phyloP scores from a whole-genome alignment of 2,329 filamentous ascomycete genomes.

The Zasmidium angulare region DNA sequence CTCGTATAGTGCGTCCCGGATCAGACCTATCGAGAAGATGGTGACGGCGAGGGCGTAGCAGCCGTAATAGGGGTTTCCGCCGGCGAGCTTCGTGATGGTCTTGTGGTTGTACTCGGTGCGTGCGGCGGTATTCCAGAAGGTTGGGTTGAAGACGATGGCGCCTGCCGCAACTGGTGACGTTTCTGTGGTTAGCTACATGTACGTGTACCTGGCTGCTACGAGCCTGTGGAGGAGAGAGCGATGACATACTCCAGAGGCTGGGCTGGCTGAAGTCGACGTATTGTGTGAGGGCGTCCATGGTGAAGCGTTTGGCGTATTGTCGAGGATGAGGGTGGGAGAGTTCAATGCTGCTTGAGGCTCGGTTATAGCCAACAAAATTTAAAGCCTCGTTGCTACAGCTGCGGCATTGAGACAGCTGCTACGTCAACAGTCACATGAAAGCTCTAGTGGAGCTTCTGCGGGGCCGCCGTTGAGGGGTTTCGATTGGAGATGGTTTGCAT shows the following conservation, averaged over 20 bases:
- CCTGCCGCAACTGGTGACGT: constrained; percentile 36
- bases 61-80: constrained; percentile 71
- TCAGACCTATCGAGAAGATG: constrained; percentile 88
- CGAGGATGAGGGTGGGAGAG: background rate
- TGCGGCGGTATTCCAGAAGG: constrained; percentile 97
- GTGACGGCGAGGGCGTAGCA: constrained; percentile 86
- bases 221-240: background rate
- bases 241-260: constrained; percentile 47
- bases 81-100: constrained; percentile 81
- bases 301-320: background rate
- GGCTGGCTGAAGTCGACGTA: constrained; percentile 46
- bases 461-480: background rate
- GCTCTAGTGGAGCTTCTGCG: background rate
- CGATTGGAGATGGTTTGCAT: background rate
- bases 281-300: constrained; percentile 39
- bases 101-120: constrained; percentile 90
- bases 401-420: constrained; percentile 1
- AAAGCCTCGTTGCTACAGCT: background rate
- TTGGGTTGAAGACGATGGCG: constrained; percentile 89
- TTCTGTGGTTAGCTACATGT: constrained; percentile 4
- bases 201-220: too few relatives aligned
- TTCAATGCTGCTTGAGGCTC: background rate
- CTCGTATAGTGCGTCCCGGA: constrained; percentile 80
- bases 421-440: constrained; percentile 2
- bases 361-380: background rate